A percentile compares a stretch with the other conserved stretches of the same genome.
phyloP scores from a whole-genome alignment of 257 asterid genomes.

The Eucommia ulmoides region DNA sequence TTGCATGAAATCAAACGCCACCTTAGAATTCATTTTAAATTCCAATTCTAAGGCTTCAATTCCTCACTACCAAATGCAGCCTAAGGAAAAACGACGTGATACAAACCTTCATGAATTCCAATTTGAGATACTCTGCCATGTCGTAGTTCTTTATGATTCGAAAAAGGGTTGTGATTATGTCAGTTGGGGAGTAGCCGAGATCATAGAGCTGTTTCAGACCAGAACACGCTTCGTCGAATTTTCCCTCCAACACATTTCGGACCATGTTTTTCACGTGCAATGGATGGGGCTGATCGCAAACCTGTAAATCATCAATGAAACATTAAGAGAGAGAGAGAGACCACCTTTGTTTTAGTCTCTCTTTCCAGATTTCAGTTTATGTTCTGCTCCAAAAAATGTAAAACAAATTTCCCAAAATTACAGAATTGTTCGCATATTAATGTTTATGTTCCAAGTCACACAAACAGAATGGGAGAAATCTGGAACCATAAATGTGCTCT shows the following conservation, averaged over 20 bases:
- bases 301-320: conserved; percentile 28
- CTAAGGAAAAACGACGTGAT: neutral
- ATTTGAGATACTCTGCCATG: conserved; percentile 83
- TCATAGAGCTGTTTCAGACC: conserved; percentile 88
- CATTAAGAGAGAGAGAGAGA: neutral
- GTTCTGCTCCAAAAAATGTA: neutral
- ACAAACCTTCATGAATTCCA: conserved; percentile 88
- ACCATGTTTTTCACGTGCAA: conserved; percentile 90
- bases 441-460: no score
- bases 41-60: no score
- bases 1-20: no score
- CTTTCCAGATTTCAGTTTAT: no score
- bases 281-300: conserved; percentile 97
- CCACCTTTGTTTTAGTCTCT: neutral
- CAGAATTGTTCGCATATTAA: no score
- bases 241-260: conserved; percentile 77
- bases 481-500: no score
- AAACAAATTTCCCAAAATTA: no score
- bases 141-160: conserved; percentile 84
- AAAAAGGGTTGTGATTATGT: conserved; percentile 89
- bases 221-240: conserved; percentile 84
- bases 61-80: no score
- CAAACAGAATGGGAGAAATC: no score
- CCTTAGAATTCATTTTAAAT: no score
- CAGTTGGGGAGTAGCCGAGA: conserved; percentile 95